phyloP scores from a whole-genome alignment of 305 asterid genomes.

The Rubia tinctorum region DNA sequence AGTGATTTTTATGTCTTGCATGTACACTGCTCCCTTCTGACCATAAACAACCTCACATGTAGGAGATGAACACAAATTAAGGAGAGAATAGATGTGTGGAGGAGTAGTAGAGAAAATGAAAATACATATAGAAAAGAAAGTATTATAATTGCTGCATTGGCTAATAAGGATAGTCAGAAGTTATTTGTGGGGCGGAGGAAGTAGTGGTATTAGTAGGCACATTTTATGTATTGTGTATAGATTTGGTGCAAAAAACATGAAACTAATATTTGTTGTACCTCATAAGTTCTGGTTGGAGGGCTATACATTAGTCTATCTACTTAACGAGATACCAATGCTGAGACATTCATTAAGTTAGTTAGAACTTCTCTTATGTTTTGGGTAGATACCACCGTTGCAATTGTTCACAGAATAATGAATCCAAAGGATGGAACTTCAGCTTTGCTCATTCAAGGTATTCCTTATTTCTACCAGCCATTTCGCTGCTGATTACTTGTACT shows the following conservation, averaged over 20 bases:
- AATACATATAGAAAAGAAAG: no score
- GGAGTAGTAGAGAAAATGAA: not conserved
- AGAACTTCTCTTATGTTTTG: conserved; percentile 30
- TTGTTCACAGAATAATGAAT: conserved; percentile 57
- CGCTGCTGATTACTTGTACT: conserved; percentile 13
- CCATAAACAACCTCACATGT: not conserved
- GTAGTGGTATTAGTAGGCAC: not conserved
- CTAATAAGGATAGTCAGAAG: not conserved
- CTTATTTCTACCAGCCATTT: conserved; percentile 19
- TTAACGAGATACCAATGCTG: not conserved
- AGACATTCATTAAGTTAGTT: conserved; percentile 24
- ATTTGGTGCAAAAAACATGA: not conserved
- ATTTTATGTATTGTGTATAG: not conserved
- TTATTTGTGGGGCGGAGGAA: not conserved
- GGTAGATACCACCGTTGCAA: conserved; percentile 59
- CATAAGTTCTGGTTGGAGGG: not conserved
- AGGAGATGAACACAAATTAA: not conserved
- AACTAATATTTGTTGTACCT: not conserved
- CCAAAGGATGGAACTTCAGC: conserved; percentile 74
- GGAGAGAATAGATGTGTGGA: not conserved
- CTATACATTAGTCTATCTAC: not conserved
- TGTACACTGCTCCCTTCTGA: not conserved
- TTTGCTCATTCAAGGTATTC: conserved; percentile 77
- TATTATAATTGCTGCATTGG: not conserved
- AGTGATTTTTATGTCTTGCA: not conserved